Conservation (phyloP, 2,329 filamentous ascomycete genomes). For the Truncatella angustata region DNA sequence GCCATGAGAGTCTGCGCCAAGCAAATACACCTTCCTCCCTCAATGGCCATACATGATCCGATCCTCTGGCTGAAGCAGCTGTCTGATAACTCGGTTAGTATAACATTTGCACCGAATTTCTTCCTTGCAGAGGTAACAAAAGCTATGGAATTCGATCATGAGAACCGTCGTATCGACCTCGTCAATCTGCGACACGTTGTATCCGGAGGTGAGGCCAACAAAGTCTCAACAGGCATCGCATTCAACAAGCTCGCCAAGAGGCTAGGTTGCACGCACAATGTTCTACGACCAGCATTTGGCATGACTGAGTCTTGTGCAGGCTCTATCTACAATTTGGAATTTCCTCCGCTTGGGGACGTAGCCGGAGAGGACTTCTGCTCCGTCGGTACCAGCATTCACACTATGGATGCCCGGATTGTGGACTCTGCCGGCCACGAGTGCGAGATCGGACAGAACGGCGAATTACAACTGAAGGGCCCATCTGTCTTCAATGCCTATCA, state of each 20-base stretch:
- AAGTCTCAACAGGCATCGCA: constrained; percentile 1
- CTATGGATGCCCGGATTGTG: constrained; percentile 4
- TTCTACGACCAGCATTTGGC: constrained; percentile 10
- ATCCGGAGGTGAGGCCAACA: constrained; percentile 11
- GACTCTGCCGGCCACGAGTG: background rate
- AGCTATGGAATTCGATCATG: background rate
- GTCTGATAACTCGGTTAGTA: constrained; percentile 31
- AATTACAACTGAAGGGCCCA: constrained; percentile 57
- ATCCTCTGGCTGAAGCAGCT: constrained; percentile 31
- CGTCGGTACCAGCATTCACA: background rate
- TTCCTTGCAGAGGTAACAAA: constrained; percentile 9
- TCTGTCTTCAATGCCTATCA: constrained; percentile 66
- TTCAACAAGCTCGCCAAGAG: constrained; percentile 4
- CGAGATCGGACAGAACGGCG: constrained; percentile 38
- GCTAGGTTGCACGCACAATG: background rate
- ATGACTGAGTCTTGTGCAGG: constrained; percentile 13
- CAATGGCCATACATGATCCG: constrained; percentile 32
- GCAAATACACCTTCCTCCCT: constrained; percentile 38
- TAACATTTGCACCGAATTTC: constrained; percentile 32
- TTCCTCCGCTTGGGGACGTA: background rate
- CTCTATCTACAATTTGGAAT: constrained; percentile 9
- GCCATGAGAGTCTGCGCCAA: constrained; percentile 32
- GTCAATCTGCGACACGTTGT: constrained; percentile 4
- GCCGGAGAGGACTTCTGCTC: constrained; percentile 6
- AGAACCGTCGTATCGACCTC: background rate